Evolutionary conservation across 1,284 basidiomycete species (phyloP).

Genomic region (Heimioporus retisporus): DNA sequence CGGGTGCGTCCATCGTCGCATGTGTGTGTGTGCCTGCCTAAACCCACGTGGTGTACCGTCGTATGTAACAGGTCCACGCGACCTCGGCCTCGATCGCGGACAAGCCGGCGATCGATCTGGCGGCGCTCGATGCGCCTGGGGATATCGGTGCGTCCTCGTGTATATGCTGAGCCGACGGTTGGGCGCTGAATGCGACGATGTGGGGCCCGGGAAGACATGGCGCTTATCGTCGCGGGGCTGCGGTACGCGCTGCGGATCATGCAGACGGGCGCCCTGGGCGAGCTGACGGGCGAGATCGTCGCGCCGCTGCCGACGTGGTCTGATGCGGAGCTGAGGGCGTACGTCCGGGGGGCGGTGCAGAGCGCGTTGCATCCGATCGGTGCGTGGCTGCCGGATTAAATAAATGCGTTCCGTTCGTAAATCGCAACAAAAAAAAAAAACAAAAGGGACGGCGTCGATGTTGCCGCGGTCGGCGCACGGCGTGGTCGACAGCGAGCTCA

Average conservation of each 20-base stretch:
- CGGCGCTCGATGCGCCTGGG: slow-evolving; percentile 20
- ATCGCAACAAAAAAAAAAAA: no score
- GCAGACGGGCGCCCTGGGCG: slow-evolving; percentile 26
- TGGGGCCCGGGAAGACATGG: no score
- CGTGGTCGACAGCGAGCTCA: slow-evolving; percentile 23
- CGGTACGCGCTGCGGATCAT: slow-evolving; percentile 25
- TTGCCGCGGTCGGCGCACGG: slow-evolving; percentile 25
- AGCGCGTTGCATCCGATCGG: slow-evolving; percentile 26
- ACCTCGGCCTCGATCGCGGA: slow-evolving; percentile 29
- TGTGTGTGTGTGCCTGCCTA: no score
- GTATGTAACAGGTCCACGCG: slow-evolving; percentile 21
- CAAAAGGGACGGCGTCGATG: slow-evolving; percentile 29
- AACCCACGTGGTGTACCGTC: no score
- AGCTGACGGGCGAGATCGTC: slow-evolving; percentile 18
- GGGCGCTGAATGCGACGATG: no score
- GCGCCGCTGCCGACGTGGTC: slow-evolving; percentile 28
- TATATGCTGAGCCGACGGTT: no score
- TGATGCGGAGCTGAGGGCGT: slow-evolving; percentile 18
- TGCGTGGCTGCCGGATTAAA: no score
- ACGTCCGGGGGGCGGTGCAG: slow-evolving; percentile 16
- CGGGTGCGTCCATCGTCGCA: slow-evolving; percentile 22
- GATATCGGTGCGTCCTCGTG: slow-evolving; percentile 29
- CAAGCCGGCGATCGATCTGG: slow-evolving; percentile 23
- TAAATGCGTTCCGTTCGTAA: no score
- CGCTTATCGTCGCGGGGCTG: slow-evolving; percentile 25